These are phyloP conservation scores for Tylopilus balloui DNA, from an alignment of 768 basidiomycete genomes.

Conservation along the genomic window DNA sequence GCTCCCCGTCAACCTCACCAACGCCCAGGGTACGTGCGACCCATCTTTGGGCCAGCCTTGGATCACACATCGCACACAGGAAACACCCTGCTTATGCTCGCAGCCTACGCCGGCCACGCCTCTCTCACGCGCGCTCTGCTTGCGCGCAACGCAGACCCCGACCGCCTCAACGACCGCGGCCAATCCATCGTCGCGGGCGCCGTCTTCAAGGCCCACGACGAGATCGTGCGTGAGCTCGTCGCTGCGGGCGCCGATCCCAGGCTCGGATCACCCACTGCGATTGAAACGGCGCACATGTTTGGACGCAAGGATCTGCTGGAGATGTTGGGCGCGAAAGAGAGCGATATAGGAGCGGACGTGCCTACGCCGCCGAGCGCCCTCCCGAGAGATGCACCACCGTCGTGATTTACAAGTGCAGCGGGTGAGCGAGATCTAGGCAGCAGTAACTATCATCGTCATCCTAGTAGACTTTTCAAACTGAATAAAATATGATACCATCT, in stretches of 20 bases:
- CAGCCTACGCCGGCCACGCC: slow-evolving; percentile 65
- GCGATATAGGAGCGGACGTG: slow-evolving; percentile 38
- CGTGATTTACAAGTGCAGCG: neutral
- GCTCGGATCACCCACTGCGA: slow-evolving; percentile 46
- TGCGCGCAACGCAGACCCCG: slow-evolving; percentile 56
- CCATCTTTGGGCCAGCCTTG: too few relatives aligned
- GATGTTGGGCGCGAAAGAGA: slow-evolving; percentile 55
- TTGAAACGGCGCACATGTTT: slow-evolving; percentile 68
- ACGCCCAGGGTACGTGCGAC: slow-evolving; percentile 56
- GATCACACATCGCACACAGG: slow-evolving; percentile 46
- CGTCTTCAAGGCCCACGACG: slow-evolving; percentile 68
- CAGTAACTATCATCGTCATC: neutral
- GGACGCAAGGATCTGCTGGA: slow-evolving; percentile 50
- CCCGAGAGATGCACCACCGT: neutral
- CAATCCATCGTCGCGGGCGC: slow-evolving; percentile 76
- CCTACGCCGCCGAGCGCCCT: slow-evolving; percentile 25
- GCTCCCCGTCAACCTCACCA: slow-evolving; percentile 67
- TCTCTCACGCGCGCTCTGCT: slow-evolving; percentile 52
- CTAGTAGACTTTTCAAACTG: neutral
- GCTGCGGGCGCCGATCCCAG: slow-evolving; percentile 57
- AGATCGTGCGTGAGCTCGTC: slow-evolving; percentile 54
- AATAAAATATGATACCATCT: neutral
- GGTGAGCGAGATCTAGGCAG: too few relatives aligned
- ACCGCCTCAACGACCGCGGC: slow-evolving; percentile 63
- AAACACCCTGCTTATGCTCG: slow-evolving; percentile 77